Percentiles rank a stretch among this genome's conserved stretches.
phyloP scores from a whole-genome alignment of 2,329 filamentous ascomycete species.

The Claviceps sp. region DNA sequence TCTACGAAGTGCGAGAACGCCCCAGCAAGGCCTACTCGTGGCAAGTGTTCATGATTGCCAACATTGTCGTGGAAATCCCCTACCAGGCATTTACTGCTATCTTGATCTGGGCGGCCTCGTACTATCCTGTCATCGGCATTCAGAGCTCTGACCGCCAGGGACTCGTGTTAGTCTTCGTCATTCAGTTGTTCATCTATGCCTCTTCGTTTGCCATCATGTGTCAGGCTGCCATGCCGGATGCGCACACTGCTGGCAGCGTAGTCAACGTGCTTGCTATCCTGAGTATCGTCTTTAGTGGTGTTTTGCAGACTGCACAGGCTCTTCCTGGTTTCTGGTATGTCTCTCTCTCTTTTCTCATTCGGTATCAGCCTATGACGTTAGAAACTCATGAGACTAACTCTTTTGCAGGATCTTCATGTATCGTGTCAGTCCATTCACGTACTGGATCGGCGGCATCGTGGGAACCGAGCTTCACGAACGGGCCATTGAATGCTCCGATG shows the following conservation, averaged over 20 bases:
- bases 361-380: background rate
- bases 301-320: constrained; percentile 42
- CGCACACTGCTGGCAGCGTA: constrained; percentile 52
- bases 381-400: background rate
- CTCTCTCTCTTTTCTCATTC: background rate
- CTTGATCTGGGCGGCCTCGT: constrained; percentile 52
- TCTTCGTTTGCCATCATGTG: constrained; percentile 58
- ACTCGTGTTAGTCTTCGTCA: constrained; percentile 50
- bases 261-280: constrained; percentile 47
- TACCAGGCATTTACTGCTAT: constrained; percentile 54
- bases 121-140: constrained; percentile 47
- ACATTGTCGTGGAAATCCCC: constrained; percentile 59
- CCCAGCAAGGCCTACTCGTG: constrained; percentile 65
- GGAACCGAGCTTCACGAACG: constrained; percentile 49
- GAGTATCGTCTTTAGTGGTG: constrained; percentile 48
- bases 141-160: constrained; percentile 43
- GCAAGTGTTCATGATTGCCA: constrained; percentile 58
- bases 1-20: constrained; percentile 68
- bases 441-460: constrained; percentile 55
- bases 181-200: constrained; percentile 57
- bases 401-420: constrained; percentile 52
- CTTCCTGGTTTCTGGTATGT: constrained; percentile 51
- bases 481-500: constrained; percentile 33
- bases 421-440: constrained; percentile 52
- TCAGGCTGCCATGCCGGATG: constrained; percentile 55